These are phyloP conservation scores for Ganoderma sinense DNA, from an alignment of 1,284 basidiomycete species.

Conservation along the genomic window DNA sequence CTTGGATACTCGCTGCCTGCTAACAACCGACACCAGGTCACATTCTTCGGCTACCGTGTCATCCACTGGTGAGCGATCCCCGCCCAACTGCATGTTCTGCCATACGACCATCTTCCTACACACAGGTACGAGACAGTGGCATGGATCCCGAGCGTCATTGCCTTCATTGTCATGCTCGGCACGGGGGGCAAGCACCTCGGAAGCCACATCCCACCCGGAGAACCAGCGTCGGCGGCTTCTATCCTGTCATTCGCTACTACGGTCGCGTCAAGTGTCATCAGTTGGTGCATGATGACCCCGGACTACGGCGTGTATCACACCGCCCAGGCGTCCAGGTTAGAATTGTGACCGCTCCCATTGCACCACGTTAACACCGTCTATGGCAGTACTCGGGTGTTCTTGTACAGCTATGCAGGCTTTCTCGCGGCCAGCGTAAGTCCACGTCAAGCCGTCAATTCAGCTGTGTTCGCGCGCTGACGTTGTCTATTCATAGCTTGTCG, in stretches of 20 bases:
- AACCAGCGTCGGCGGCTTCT: conserved; percentile 28
- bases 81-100: not conserved
- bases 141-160: conserved; percentile 74
- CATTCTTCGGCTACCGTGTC: conserved; percentile 70
- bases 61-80: conserved; percentile 57
- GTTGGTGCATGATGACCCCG: conserved; percentile 64
- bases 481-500: conserved; percentile 50
- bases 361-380: not conserved
- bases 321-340: conserved; percentile 54
- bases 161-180: conserved; percentile 73
- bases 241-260: conserved; percentile 38
- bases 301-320: conserved; percentile 69
- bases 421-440: conserved; percentile 58
- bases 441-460: not conserved
- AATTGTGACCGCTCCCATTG: not conserved
- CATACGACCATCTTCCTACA: not conserved
- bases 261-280: conserved; percentile 55
- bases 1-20: not conserved
- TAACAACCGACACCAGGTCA: conserved; percentile 42
- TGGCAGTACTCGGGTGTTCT: conserved; percentile 59
- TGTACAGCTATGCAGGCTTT: conserved; percentile 73
- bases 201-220: conserved; percentile 40
- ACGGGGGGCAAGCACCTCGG: conserved; percentile 60
- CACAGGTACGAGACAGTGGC: conserved; percentile 62
- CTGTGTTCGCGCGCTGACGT: not conserved